Conservation (phyloP, 73 alveolate species). For the Diophrys appendiculata region DNA sequence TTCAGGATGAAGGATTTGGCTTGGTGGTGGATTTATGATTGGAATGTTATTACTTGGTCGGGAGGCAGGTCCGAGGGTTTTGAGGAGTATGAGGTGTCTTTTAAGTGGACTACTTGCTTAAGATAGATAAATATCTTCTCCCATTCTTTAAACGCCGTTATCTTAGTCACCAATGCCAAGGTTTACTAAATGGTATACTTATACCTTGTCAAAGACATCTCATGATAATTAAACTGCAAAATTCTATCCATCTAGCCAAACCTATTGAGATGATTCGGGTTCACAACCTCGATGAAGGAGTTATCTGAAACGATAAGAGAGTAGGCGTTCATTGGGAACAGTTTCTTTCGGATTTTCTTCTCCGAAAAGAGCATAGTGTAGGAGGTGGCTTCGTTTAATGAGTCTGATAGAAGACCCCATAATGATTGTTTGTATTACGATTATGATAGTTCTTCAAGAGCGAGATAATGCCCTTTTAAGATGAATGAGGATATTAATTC, state of each 20-base stretch:
- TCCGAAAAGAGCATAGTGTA: no score
- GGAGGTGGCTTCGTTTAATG: no score
- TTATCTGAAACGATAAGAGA: no score
- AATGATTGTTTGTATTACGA: no score
- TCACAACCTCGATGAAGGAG: neutral
- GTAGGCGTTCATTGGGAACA: no score
- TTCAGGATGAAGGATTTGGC: neutral
- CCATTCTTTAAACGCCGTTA: neutral
- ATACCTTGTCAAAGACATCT: neutral
- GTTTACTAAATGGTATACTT: neutral
- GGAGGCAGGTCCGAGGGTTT: neutral
- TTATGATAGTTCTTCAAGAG: no score
- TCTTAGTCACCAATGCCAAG: neutral
- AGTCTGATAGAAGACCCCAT: no score
- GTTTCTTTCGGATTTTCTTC: no score
- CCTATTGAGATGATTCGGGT: neutral
- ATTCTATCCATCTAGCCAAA: neutral
- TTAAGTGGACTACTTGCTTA: neutral
- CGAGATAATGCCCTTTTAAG: no score
- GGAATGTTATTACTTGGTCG: neutral
- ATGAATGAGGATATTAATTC: no score
- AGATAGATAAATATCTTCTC: neutral
- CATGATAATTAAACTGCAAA: neutral
- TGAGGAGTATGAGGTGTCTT: neutral
- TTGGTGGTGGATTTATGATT: neutral